These are phyloP conservation scores for Hericium alpestre DNA, from an alignment of 768 basidiomycete genomes.

Conservation along the genomic window DNA sequence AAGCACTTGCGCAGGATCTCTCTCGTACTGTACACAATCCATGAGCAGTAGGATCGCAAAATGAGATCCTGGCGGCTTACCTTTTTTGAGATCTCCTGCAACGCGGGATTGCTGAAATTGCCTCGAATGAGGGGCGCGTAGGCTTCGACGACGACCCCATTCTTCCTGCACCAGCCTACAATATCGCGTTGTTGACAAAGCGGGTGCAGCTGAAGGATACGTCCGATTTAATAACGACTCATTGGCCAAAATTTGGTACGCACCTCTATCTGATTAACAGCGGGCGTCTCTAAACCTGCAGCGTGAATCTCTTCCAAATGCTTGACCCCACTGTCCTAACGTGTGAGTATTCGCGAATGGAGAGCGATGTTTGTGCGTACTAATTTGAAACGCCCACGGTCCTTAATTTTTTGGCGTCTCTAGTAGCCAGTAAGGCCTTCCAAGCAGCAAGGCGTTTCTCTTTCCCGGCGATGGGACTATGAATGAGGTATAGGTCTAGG, in stretches of 20 bases:
- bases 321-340: slow-evolving; percentile 42
- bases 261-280: slow-evolving; percentile 79
- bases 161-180: slow-evolving; percentile 37
- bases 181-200: slow-evolving; percentile 39
- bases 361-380: slow-evolving; percentile 28
- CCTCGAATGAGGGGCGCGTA: slow-evolving; percentile 65
- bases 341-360: not conserved
- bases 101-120: slow-evolving; percentile 34
- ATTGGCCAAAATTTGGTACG: not conserved
- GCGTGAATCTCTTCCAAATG: slow-evolving; percentile 67
- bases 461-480: slow-evolving; percentile 57
- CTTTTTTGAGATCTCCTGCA: slow-evolving; percentile 48
- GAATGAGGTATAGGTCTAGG: slow-evolving; percentile 71
- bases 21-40: slow-evolving; percentile 31
- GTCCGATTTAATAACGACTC: not conserved
- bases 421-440: slow-evolving; percentile 56
- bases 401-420: slow-evolving; percentile 52
- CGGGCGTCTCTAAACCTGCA: slow-evolving; percentile 52
- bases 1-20: slow-evolving; percentile 69
- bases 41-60: not conserved
- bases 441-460: slow-evolving; percentile 61
- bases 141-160: slow-evolving; percentile 56
- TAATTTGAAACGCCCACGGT: slow-evolving; percentile 80
- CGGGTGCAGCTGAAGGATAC: slow-evolving; percentile 56
- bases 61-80: slow-evolving; percentile 24